Evolutionary conservation across 2,329 filamentous ascomycete genomes (phyloP).

Genomic region (Gyromitra esculenta): DNA sequence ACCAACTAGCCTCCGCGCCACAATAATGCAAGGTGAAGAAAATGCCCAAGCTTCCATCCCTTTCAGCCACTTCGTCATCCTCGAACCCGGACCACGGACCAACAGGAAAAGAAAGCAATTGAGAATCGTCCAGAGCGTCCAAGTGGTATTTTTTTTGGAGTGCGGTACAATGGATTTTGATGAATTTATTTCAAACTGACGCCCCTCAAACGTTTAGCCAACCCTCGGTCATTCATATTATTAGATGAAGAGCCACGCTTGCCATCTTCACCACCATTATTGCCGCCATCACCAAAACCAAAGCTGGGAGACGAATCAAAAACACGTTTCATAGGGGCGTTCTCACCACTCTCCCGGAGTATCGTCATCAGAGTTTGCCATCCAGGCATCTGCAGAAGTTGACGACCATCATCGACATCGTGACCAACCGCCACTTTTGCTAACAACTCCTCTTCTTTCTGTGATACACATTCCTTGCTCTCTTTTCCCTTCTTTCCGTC

Average conservation of each 20-base stretch:
- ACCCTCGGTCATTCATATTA: conserved; percentile 55
- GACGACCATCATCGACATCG: conserved; percentile 80
- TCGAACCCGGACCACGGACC: conserved; percentile 25
- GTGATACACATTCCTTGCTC: conserved; percentile 42
- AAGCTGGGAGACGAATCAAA: conserved; percentile 52
- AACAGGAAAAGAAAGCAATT: conserved; percentile 36
- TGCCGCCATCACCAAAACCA: conserved; percentile 44
- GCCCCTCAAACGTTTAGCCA: conserved; percentile 58
- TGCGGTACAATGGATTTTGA: conserved; percentile 45
- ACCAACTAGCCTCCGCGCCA: not conserved
- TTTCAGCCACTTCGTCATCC: conserved; percentile 17
- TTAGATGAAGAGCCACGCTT: conserved; percentile 35
- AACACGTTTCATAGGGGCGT: conserved; percentile 76
- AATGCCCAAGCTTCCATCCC: conserved; percentile 24
- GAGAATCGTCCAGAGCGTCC: conserved; percentile 34
- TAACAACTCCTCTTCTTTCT: conserved; percentile 90
- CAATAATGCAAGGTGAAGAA: conserved; percentile 32
- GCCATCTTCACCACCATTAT: conserved; percentile 27
- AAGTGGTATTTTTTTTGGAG: conserved; percentile 32
- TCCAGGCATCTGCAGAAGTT: conserved; percentile 84
- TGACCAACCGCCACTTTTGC: conserved; percentile 84
- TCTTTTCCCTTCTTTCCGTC: conserved; percentile 36
- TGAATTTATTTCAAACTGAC: conserved; percentile 57
- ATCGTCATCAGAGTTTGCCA: conserved; percentile 96
- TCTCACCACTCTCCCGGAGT: conserved; percentile 95